These are phyloP conservation scores for Gonium pectorale DNA, from an alignment of 139 green algal genomes.

Conservation along the genomic window DNA sequence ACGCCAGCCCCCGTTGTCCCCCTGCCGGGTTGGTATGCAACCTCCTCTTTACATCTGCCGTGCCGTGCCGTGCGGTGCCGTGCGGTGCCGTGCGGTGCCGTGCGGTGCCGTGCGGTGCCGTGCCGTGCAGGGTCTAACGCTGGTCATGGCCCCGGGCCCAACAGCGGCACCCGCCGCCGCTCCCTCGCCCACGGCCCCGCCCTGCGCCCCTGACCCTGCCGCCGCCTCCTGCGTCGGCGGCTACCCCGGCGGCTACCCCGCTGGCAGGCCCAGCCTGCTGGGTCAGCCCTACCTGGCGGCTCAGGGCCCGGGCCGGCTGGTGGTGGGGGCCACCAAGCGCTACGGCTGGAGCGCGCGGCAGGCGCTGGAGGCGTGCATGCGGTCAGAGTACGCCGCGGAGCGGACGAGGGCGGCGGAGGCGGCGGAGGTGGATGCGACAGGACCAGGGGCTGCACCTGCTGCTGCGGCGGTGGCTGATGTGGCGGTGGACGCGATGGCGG, in stretches of 20 bases:
- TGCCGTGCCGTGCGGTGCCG: neutral
- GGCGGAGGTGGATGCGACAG: no score
- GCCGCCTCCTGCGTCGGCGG: neutral
- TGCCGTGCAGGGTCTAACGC: constrained; percentile 66
- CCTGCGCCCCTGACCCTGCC: neutral
- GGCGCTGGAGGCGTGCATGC: constrained; percentile 53
- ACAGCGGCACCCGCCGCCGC: no score
- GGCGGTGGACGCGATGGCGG: neutral
- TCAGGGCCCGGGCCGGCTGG: constrained; percentile 52
- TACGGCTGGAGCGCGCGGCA: constrained; percentile 63
- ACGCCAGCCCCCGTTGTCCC: no score
- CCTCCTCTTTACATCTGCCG: no score
- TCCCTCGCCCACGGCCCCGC: neutral
- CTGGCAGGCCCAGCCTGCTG: constrained; percentile 75
- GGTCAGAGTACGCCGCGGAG: constrained; percentile 23
- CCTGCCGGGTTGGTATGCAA: no score
- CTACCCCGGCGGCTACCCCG: constrained; percentile 37
- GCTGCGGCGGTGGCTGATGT: neutral
- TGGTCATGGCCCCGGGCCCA: constrained; percentile 64
- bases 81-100: no score
- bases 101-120: neutral
- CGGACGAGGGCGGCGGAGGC: neutral
- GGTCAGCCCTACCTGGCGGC: constrained; percentile 81
- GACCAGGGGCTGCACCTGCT: neutral
- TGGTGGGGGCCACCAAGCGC: constrained; percentile 81